Evolutionary conservation across 805 yeast species (phyloP), one percentile per base, ranked within the genome.

Genomic region (Yamadazyma tumulicola): DNA sequence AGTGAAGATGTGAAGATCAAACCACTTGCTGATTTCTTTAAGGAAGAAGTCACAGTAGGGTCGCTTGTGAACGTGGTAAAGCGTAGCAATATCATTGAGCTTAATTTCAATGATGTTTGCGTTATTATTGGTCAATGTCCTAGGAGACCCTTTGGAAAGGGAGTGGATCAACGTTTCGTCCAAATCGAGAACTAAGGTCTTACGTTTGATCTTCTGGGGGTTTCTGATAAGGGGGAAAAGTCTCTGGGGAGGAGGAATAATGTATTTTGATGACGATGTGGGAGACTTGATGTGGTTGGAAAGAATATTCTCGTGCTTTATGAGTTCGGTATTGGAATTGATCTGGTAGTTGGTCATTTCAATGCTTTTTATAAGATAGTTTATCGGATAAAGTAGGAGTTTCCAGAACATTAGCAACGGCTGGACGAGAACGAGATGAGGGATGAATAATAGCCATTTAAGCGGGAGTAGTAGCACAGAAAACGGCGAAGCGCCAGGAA

Each of bases 91-190:
- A 41, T 79, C 79, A 47, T 78, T 77, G 38, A 71, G 60, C 39
- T 71, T 70, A 38, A 91, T 88, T 60, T 91, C 98, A 34, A 91
- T 83, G 73, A 88, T 80, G 42, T 81, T 64, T n/a, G 64, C 54
- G 25, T 31, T 29, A 7, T 59, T 48, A 23, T 54, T 47, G 17
- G 52, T 58, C 25, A 63, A 52, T 6, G 70, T 57, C 31, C 75
- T 60, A 5, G 75, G 75, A 28, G 75, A 69, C 18, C 74, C 77
- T 38, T 94, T 69, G 4, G 94, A 79, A 37, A 88, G 69, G 1
- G 97, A 88, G 55, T 93, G 98, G 37, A 93, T 88, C 37, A 93
- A 64, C 0, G 98, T 93, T 52, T 93, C 98, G 59, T 91, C 98
- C 19, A 93, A 72, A 54, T 93, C 98, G 16, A 93, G 66, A 1